Conservation (phyloP, 306 rosid genomes). For the Malus sylvestris region DNA sequence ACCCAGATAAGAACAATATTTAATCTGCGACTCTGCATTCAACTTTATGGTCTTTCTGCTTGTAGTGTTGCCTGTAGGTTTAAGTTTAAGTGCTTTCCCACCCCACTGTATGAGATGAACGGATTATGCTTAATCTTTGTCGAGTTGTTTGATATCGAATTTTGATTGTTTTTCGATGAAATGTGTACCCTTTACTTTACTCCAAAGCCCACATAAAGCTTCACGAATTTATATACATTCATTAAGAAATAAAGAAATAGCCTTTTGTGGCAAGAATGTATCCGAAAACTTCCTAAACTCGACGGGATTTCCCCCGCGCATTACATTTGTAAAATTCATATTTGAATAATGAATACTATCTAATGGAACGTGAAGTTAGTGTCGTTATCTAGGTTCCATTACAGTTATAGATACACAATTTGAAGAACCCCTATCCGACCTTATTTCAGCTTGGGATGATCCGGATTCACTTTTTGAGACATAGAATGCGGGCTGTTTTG, state of each 20-base stretch:
- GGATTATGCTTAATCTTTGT: not conserved
- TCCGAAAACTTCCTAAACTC: not conserved
- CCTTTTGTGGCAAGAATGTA: not conserved
- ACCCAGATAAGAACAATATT: constrained; percentile 13
- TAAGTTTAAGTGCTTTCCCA: not conserved
- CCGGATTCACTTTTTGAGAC: constrained; percentile 4
- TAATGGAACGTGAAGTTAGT: not conserved
- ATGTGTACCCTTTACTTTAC: not conserved
- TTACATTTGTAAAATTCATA: not conserved
- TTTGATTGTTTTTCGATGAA: not conserved
- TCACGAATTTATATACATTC: not conserved
- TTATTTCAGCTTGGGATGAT: constrained; percentile 9
- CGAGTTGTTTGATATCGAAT: not conserved
- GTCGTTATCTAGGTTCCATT: constrained; percentile 19
- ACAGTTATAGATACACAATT: constrained; percentile 13
- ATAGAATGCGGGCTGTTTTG: constrained; percentile 18
- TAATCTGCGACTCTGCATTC: not conserved
- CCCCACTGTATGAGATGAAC: not conserved
- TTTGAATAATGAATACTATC: not conserved
- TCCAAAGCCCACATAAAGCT: not conserved
- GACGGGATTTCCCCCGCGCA: not conserved
- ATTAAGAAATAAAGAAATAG: not conserved
- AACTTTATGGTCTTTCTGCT: not conserved
- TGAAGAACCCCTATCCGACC: constrained; percentile 3
- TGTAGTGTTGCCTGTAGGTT: not conserved